These are phyloP conservation scores for Triadica sebifera DNA, from an alignment of 345 rosid species.

Conservation along the genomic window DNA sequence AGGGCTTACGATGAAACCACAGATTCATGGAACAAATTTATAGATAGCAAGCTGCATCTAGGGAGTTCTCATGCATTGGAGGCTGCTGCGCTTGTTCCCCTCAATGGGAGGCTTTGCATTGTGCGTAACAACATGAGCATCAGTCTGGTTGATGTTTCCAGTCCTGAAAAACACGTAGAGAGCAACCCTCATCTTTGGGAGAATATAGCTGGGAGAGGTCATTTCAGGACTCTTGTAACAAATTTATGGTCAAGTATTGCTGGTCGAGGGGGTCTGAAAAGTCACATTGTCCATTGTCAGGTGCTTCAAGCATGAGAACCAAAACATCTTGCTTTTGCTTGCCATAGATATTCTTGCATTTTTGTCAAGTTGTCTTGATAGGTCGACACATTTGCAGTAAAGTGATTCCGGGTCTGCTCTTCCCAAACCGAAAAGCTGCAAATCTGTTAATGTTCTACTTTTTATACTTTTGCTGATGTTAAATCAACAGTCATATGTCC, in stretches of 20 bases:
- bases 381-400: conserved; percentile 7
- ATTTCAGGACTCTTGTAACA: conserved; percentile 69
- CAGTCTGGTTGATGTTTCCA: conserved; percentile 83
- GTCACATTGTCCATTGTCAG: conserved; percentile 92
- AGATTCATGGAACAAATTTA: conserved; percentile 78
- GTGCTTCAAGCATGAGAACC: conserved; percentile 81
- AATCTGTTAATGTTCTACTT: conserved; percentile 10
- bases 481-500: conserved; percentile 16
- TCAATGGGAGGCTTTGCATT: conserved; percentile 84
- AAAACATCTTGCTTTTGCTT: conserved; percentile 19
- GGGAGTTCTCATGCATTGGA: conserved; percentile 79
- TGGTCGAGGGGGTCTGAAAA: conserved; percentile 68
- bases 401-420: conserved; percentile 22
- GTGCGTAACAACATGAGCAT: conserved; percentile 94
- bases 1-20: conserved; percentile 67
- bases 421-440: conserved; percentile 21
- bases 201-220: conserved; percentile 76
- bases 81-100: conserved; percentile 93
- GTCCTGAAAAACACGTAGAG: conserved; percentile 58
- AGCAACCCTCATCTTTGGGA: conserved; percentile 82
- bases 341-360: conserved; percentile 13
- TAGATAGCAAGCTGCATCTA: conserved; percentile 85
- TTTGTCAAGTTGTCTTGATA: conserved; percentile 15
- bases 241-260: conserved; percentile 89
- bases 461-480: conserved; percentile 18